A percentile compares a stretch with the other conserved stretches of the same genome.
These are phyloP conservation scores for Scleromitrula shiraiana DNA, from an alignment of 2,329 filamentous ascomycete species.

Conservation along the genomic window DNA sequence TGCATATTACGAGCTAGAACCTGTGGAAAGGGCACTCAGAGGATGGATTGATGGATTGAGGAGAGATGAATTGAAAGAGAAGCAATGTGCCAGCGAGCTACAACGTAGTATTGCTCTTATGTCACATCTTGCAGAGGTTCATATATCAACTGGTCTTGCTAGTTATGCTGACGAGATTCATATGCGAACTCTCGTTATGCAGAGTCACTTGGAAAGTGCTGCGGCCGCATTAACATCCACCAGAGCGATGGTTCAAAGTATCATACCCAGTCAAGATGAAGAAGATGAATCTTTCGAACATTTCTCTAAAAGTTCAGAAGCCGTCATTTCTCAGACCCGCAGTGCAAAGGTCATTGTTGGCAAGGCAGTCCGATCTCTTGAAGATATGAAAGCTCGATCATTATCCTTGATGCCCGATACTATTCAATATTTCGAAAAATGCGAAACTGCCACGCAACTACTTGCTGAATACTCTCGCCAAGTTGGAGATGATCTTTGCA, in stretches of 20 bases:
- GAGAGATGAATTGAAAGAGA: conserved; percentile 77
- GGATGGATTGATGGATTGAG: conserved; percentile 79
- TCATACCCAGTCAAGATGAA: conserved; percentile 47
- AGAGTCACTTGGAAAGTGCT: conserved; percentile 73
- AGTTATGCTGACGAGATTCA: conserved; percentile 72
- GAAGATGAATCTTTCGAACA: conserved; percentile 61
- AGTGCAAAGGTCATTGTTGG: conserved; percentile 76
- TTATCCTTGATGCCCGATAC: conserved; percentile 65
- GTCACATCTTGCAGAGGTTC: conserved; percentile 75
- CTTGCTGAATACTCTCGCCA: conserved; percentile 59
- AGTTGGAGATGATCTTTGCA: conserved; percentile 57
- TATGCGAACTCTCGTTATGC: conserved; percentile 68
- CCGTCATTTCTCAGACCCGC: conserved; percentile 65
- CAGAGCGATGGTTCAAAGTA: conserved; percentile 58
- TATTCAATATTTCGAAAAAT: conserved; percentile 59
- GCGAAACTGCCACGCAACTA: conserved; percentile 55
- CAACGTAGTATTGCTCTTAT: conserved; percentile 79
- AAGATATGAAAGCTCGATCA: conserved; percentile 69
- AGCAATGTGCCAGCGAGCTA: conserved; percentile 72
- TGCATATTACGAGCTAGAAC: conserved; percentile 79
- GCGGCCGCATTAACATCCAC: conserved; percentile 58
- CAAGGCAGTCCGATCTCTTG: conserved; percentile 68
- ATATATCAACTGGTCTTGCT: conserved; percentile 62
- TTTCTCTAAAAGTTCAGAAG: conserved; percentile 63
- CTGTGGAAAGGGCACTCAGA: conserved; percentile 83